Percentiles rank a stretch among this genome's conserved stretches.
Conservation (phyloP, 1,139 yeast genomes). For the Eremothecium coryli region DNA sequence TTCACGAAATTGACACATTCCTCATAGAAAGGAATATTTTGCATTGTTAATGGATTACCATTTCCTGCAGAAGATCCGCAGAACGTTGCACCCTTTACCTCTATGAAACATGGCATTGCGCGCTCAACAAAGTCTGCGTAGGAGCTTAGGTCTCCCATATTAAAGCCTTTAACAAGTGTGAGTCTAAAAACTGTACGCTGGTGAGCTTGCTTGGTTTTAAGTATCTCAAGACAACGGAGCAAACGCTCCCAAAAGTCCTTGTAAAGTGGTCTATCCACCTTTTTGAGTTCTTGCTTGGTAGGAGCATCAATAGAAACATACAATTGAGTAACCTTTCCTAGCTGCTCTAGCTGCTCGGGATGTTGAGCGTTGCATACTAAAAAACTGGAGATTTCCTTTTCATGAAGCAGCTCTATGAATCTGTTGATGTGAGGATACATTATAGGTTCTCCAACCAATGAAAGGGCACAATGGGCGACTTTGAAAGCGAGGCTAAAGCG, state of each 20-base stretch:
- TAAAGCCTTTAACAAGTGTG: conserved; percentile 86
- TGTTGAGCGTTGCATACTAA: conserved; percentile 94
- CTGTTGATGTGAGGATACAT: conserved; percentile 86
- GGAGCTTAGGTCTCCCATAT: conserved; percentile 72
- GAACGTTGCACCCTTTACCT: conserved; percentile 89
- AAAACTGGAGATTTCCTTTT: conserved; percentile 69
- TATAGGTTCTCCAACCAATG: conserved; percentile 90
- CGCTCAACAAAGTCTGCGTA: conserved; percentile 81
- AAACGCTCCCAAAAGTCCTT: conserved; percentile 91
- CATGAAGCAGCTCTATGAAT: conserved; percentile 72
- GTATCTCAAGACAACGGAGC: conserved; percentile 67
- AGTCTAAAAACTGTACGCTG: conserved; percentile 89
- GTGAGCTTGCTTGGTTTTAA: conserved; percentile 60
- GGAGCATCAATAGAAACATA: conserved; percentile 93
- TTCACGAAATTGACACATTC: conserved; percentile 75
- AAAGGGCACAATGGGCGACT: conserved; percentile 84
- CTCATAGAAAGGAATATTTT: conserved; percentile 87
- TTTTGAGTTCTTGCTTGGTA: conserved; percentile 66
- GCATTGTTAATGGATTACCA: conserved; percentile 89
- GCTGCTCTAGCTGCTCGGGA: conserved; percentile 65
- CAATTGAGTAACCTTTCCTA: conserved; percentile 75
- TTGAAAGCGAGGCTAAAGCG: conserved; percentile 84
- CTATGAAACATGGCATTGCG: conserved; percentile 82
- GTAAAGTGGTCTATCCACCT: conserved; percentile 80
- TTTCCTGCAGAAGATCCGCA: conserved; percentile 77